Conservation (phyloP, 2,329 filamentous ascomycete species). For the Curvularia eragrostidis region DNA sequence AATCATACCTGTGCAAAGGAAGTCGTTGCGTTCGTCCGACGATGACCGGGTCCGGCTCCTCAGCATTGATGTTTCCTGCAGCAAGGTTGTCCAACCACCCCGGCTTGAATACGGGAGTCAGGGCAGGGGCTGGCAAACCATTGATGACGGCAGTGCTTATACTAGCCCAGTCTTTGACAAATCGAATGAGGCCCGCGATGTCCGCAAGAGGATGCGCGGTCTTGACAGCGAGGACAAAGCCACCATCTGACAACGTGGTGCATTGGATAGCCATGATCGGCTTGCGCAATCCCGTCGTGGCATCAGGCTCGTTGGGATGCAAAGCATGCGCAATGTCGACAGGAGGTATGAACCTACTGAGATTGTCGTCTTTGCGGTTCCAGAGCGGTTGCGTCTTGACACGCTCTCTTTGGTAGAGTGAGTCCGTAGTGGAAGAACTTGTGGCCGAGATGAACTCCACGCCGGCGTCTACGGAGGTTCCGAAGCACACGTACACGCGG, state of each 20-base stretch:
- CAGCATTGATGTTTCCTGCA: constrained; percentile 7
- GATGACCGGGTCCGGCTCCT: constrained; percentile 1
- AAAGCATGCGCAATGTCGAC: constrained; percentile 2
- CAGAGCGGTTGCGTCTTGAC: background rate
- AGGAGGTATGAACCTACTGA: constrained; percentile 2
- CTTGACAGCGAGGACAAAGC: constrained; percentile 10
- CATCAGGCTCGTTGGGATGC: constrained; percentile 11
- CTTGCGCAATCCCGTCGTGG: constrained; percentile 4
- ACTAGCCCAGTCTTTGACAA: constrained; percentile 16
- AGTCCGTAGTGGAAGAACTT: constrained; percentile 1
- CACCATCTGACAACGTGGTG: constrained; percentile 15
- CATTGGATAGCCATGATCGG: constrained; percentile 18
- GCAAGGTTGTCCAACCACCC: background rate
- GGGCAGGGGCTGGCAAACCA: background rate
- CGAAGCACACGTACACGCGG: constrained; percentile 15
- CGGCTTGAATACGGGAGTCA: constrained; percentile 8
- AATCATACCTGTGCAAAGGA: constrained; percentile 20
- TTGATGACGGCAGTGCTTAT: constrained; percentile 9
- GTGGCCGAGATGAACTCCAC: constrained; percentile 12
- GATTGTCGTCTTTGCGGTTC: constrained; percentile 4
- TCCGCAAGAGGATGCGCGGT: constrained; percentile 19
- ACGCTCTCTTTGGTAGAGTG: background rate
- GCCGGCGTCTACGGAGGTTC: constrained; percentile 2
- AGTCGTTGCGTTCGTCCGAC: constrained; percentile 1
- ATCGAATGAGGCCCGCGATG: constrained; percentile 12